Base-by-base conservation (phyloP, 2,329 filamentous ascomycete species). In the Kalaharituber pfeilii region DNA sequence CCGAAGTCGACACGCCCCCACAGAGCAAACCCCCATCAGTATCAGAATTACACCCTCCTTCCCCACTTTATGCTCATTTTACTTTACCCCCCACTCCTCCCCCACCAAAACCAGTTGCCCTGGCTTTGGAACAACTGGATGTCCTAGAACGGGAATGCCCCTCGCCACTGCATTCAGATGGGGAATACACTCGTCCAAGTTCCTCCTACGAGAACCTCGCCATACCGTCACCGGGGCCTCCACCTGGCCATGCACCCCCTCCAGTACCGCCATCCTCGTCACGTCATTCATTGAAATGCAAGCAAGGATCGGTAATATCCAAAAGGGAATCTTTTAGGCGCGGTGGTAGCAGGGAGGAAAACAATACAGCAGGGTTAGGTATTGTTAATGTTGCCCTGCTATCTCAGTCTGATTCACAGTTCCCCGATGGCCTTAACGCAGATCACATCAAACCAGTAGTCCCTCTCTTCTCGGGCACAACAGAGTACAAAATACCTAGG, bases 201-300 rank as follows among this genome's bases (percentile, higher is more conserved):
- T 39, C 4, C 33, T 39, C 8, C 33, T 39, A 39, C 7, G 13
- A 39, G 20, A 9, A 6, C 20, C n/a, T 25, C 42, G 22, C 42
- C 15, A 25, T 22, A 2, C 13, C 24, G 15, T 20, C 22, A 25
- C 42, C 42, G 13, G 15, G 42, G 1, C 42, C 42, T 2, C 42
- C 42, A 20, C 42, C 42, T 20, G 15, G 42, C 18, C 57, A 52
- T 33, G 49, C 57, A 49, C 58, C 54, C 11, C 58, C 58, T 28
- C 52, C 49, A 29, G 53, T 58, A 33, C 59, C 59, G 27, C 59
- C 57, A 39, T 56, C 57, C 42, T 53, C 49, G 39, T 57, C 56
- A 50, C 51, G 53, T 25, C 55, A 26, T 39, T 58, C 57, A 45
- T 39, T 57, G 15, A 39, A 18, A 39, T 39, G 13, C 20, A 39